Base-by-base conservation (phyloP, 1,284 basidiomycete species). In the Earliella scabrosa region DNA sequence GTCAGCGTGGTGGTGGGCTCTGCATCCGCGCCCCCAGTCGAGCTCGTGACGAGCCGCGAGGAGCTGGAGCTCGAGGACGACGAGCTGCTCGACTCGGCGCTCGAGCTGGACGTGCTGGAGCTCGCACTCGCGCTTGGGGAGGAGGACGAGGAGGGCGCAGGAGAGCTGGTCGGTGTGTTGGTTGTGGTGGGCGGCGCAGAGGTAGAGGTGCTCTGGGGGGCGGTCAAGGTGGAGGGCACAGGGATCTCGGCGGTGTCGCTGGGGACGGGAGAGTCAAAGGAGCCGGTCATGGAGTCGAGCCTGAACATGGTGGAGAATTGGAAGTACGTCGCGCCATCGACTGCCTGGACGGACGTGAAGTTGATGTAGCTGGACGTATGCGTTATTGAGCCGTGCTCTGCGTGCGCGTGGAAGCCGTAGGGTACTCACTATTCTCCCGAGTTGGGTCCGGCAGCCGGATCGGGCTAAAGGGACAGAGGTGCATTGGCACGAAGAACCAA, bases 201-300 rank as follows among this genome's bases (percentile, higher is more conserved):
- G 45, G 61, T 57, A 9, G 64, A 23, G 16, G 66, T 38, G 11
- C 62, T 58, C 7, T 13, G 23, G 5, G 39, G 24, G 7, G 61
- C 63, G 21, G 68, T 63, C 21, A 66, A 57, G 4, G 74, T 70
- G 20, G 79, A 64, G 1, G 85, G 77, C 2, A 83, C 72, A 43
- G 82, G 67, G 40, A 81, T 75, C 41, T 74, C 58, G 4, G 80
- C 73, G 50, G 79, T 82, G 36, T 80, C 77, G 47, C 80, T 72
- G 1, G 81, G 64, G 27, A 83, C 68, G 20, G 82, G 78, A 5
- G 75, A 71, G 11, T 72, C 61, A 64, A 84, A 79, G 24, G 81
- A 82, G 45, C 87, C 87, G 9, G 74, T 74, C 86, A 89, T 87
- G 35, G 75, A 74, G 35, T 74, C 68, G 26, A 89, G 73, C 9